A percentile compares a stretch with the other conserved stretches of the same genome.
phyloP scores from a whole-genome alignment of 1,284 basidiomycete species.

The Papiliotrema terrestris region DNA sequence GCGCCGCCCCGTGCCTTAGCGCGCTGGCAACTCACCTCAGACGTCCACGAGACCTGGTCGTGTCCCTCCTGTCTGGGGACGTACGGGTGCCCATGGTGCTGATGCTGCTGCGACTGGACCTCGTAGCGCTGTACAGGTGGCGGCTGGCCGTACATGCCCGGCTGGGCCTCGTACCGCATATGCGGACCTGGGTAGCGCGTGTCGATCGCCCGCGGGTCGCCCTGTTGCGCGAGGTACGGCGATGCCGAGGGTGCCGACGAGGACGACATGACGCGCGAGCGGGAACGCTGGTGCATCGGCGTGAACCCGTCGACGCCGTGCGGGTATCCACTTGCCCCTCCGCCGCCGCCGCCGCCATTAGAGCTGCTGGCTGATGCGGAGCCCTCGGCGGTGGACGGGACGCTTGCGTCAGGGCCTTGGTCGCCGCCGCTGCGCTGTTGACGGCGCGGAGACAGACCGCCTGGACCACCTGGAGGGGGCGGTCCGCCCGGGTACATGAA shows the following conservation, averaged over 20 bases:
- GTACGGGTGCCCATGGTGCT: not conserved
- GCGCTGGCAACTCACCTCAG: slow-evolving; percentile 4
- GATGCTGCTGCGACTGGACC: not conserved
- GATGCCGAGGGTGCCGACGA: slow-evolving; percentile 39
- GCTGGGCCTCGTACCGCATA: slow-evolving; percentile 25
- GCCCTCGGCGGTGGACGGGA: slow-evolving; percentile 8
- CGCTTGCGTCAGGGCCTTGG: not conserved
- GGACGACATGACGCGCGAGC: slow-evolving; percentile 29
- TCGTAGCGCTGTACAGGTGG: slow-evolving; percentile 24
- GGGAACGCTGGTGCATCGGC: slow-evolving; percentile 11
- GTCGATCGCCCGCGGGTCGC: slow-evolving; percentile 1
- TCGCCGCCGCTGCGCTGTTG: slow-evolving; percentile 1
- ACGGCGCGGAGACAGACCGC: slow-evolving; percentile 6
- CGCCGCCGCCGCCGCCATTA: not conserved
- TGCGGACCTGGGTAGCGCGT: slow-evolving; percentile 2
- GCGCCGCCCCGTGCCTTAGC: not conserved
- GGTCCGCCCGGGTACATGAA: slow-evolving; percentile 10
- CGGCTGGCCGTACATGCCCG: slow-evolving; percentile 14
- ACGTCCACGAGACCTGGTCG: slow-evolving; percentile 3
- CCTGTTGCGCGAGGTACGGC: slow-evolving; percentile 22
- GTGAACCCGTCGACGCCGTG: slow-evolving; percentile 20
- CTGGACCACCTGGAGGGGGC: not conserved
- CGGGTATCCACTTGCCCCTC: slow-evolving; percentile 11
- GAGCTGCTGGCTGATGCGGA: slow-evolving; percentile 3
- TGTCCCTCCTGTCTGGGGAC: slow-evolving; percentile 1